Base-by-base conservation (phyloP, 2,329 filamentous ascomycete genomes). In the Fusarium sp. region DNA sequence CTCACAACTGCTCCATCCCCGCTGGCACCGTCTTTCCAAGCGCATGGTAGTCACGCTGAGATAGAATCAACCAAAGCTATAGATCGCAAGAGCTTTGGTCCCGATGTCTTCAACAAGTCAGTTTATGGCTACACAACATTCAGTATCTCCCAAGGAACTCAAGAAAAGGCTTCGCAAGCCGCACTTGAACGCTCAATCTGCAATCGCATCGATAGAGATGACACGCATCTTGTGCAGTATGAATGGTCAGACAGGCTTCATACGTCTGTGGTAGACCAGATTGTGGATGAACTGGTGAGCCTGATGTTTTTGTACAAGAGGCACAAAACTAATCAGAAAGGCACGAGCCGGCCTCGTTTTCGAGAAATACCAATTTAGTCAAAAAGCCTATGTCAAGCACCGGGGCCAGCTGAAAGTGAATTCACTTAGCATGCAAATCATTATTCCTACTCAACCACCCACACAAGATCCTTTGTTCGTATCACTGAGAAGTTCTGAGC, bases 121-220 rank as follows among this genome's bases (percentile, higher is more conserved):
- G 36, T 57, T 7, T 15, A 10, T 21, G 45, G 54, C 15, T 57
- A 50, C 26, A 50, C 19, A 28, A 57, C 54, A 34, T 50, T 57
- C 43, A 15, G 33, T 24, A 24, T 57, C 7, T 50, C 36, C 5
- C 24, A 21, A 15, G 45, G 50, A 21, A 22, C 50, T 7, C 54
- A 43, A 22, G 13, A 9, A 42, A 47, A 36, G 19, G 53, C 53
- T 8, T 49, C 26, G 26, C 33, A 21, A 21, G 54, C 54, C n/a
- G 9, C 17, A 36, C 6, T 7, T 7, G 11, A 22, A 11, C 44
- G 24, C 14, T 24, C 17, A 17, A 13, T 43, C 36, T 50, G 38
- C 28, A 57, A 28, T 21, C 13, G n/a, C 11, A 57, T 57, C n/a
- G 40, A 24, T 10, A 51, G 21, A 49, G 5, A 11, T 8, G 24